Evolutionary conservation across 2,329 filamentous ascomycete genomes (phyloP), one percentile per base, ranked within the genome.

Genomic region (Acarospora socialis): DNA sequence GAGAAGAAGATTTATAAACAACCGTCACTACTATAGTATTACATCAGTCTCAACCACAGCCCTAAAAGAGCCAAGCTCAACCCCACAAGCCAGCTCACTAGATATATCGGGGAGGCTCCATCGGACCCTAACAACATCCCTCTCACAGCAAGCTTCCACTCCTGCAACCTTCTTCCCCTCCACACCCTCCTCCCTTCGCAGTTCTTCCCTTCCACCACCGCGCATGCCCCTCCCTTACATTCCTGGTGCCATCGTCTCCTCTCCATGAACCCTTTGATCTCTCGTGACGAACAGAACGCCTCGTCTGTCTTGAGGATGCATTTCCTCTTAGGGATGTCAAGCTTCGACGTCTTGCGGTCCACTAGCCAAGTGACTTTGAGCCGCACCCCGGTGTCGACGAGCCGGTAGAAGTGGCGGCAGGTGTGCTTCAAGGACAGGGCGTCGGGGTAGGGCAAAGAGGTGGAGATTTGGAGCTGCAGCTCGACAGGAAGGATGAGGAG

Each of bases 321-420:
- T 32, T 53, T 54, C 37, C 53, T 53, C 48, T 70, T 72, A 4
- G 75, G 77, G 43, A 74, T 77, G 41, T 78, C 69, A 6, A 81
- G 63, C 36, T 77, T 71, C 21, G 73, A 58, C 27, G 58, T 65
- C 12, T 73, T 65, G 8, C 77, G 66, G 43, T 77, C 64, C 36
- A 81, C 60, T 4, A 81, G 60, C 77, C 77, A 82, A 35, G 69
- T 66, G 8, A 81, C 66, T 48, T 81, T 80, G 26, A 80, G 59
- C 17, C 61, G 52, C 18, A 81, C 59, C 21, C 72, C 73, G 1
- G 77, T 81, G 49, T 75, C 65, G 38, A 81, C 73, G 2, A 79
- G 53, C 28, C 51, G 45, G 54, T 73, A 75, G 50, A 81, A 75
- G 46, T 77, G 63, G 36, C 65, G 63, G 46, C 57, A 73, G 13